Base-by-base conservation (phyloP, 2,329 filamentous ascomycete genomes). In the Pyrenophora graminea region DNA sequence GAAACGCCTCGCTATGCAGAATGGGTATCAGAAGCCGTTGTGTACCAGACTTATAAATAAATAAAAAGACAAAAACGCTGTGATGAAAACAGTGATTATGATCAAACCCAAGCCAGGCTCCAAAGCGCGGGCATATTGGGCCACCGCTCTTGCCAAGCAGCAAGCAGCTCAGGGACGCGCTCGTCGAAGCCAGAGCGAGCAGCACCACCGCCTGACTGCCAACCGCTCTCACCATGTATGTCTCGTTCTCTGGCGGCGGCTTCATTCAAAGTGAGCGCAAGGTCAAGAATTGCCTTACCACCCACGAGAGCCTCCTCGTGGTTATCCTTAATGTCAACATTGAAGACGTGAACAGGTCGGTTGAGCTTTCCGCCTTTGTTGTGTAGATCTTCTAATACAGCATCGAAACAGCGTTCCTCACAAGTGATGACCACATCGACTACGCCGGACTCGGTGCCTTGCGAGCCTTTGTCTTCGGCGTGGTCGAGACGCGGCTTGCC, bases 371-470 rank as follows among this genome's bases (percentile, higher is more conserved):
- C 85, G 6, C 93, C 94, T 56, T 95, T 85, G 64, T 86, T 89
- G 56, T 96, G 84, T 45, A 99, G 79, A 71, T 99, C 93, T 66
- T 99, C 94, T 9, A 99, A 83, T 30, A 99, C 94, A 4, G 94
- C 92, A 74, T 99, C 94, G 91, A 95, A 99, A 71, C 94, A 99
- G 54, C 94, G 82, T 76, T 99, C 94, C 74, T 99, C 94, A 69
- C 94, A 99, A 0, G 94, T 99, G 62, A 99, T 92, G 51, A 99
- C 92, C 6, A 97, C 80, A 70, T 99, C 94, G 0, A 96, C 92
- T 3, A 96, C 81, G 6, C 94, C 94, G 6, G 87, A 89, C 73
- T 99, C 94, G 6, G 89, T 89, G 13, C 94, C 94, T 15, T 82
- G 73, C 51, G 85, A 86, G 19, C 94, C 94, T 68, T 88, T 85